Conservation (phyloP, 169 alveolate genomes). For the Plasmodium chabaudi region DNA sequence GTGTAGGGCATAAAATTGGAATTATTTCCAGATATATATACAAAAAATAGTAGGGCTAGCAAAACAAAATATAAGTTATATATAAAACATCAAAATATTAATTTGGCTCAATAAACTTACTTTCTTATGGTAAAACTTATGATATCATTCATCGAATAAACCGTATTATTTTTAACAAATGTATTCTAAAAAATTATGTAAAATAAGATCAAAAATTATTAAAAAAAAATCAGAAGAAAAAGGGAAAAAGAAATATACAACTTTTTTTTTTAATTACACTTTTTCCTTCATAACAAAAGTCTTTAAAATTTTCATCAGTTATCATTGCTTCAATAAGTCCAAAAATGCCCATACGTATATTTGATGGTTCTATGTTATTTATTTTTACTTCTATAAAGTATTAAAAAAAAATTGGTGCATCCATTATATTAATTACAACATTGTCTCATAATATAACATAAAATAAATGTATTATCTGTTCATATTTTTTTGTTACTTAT, state of each 20-base stretch:
- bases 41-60: background rate
- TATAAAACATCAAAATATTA: background rate
- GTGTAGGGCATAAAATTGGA: background rate
- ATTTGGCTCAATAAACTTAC: background rate
- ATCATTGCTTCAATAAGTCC: constrained; percentile 34
- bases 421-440: no score
- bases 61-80: background rate
- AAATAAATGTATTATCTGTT: background rate
- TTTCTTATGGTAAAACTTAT: constrained; percentile 37
- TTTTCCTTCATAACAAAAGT: constrained; percentile 19
- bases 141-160: constrained; percentile 31
- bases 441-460: no score
- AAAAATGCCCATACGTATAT: constrained; percentile 30
- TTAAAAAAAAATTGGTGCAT: background rate
- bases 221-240: background rate
- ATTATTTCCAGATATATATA: background rate
- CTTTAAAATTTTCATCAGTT: constrained; percentile 17
- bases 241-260: background rate
- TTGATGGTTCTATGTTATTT: constrained; percentile 36
- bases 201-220: background rate
- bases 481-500: constrained; percentile 25
- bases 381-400: constrained; percentile 39
- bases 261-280: constrained; percentile 2
- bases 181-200: constrained; percentile 13
- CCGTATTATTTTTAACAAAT: constrained; percentile 14